A percentile compares a stretch with the other conserved stretches of the same genome.
Evolutionary conservation across 2,329 filamentous ascomycete species (phyloP).

Genomic region (Sarocladium oryzae): DNA sequence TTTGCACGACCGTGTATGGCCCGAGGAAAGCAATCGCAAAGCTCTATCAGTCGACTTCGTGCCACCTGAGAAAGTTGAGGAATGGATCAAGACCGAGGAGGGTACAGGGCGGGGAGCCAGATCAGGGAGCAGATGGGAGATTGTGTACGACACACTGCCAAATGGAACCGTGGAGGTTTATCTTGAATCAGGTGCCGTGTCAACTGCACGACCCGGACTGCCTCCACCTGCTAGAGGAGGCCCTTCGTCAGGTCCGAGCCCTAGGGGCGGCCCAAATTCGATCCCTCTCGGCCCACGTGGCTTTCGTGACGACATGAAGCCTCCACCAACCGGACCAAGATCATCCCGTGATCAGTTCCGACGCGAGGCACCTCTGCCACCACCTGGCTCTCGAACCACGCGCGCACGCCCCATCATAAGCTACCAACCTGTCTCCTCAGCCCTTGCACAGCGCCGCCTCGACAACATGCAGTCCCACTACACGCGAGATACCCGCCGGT

Average conservation of each 20-base stretch:
- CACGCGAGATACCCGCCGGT: constrained; percentile 31
- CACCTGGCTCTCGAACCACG: constrained; percentile 23
- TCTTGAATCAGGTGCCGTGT: constrained; percentile 32
- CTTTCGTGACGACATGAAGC: constrained; percentile 16
- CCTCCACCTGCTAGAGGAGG: background rate
- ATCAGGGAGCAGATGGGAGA: constrained; percentile 57
- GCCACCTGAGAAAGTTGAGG: constrained; percentile 62
- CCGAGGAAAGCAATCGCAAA: constrained; percentile 78
- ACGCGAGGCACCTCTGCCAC: constrained; percentile 12
- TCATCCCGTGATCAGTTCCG: constrained; percentile 23
- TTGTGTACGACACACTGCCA: constrained; percentile 57
- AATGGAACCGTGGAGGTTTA: constrained; percentile 48
- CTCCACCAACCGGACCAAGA: constrained; percentile 30
- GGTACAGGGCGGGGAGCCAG: constrained; percentile 33
- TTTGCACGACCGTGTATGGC: constrained; percentile 78
- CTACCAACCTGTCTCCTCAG: constrained; percentile 54
- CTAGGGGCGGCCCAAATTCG: constrained; percentile 21
- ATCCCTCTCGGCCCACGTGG: constrained; percentile 31
- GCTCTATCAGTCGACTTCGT: constrained; percentile 85
- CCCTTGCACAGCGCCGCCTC: constrained; percentile 58
- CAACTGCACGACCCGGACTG: background rate
- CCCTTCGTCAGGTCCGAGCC: background rate
- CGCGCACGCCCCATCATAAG: constrained; percentile 34
- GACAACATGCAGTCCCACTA: constrained; percentile 47
- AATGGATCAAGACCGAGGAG: constrained; percentile 70